Percentiles rank a stretch among this genome's conserved stretches.
Evolutionary conservation across 2,329 filamentous ascomycete species (phyloP).

Genomic region (Xylaria sp.): DNA sequence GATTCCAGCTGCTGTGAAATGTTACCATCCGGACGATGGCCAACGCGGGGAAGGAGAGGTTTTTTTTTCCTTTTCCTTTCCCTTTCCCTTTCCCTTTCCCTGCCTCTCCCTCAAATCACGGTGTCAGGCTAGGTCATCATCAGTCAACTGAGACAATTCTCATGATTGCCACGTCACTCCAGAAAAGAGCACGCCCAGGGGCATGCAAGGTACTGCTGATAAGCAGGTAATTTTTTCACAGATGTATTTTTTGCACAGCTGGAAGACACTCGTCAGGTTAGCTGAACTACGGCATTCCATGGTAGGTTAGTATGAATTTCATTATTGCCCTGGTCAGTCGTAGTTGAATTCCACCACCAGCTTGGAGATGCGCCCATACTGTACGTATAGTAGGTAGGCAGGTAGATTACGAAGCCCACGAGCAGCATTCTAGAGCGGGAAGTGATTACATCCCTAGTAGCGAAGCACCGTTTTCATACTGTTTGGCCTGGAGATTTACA

Average conservation of each 20-base stretch:
- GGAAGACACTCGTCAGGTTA: neutral
- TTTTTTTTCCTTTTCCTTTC: neutral
- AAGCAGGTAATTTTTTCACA: neutral
- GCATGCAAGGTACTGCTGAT: neutral
- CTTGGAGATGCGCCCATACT: neutral
- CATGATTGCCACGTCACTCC: conserved; percentile 16
- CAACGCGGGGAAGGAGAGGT: neutral
- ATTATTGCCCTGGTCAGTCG: too few species aligned
- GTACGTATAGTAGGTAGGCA: neutral
- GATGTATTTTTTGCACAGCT: neutral
- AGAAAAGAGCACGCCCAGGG: neutral
- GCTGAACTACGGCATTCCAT: neutral
- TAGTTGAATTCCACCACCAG: neutral
- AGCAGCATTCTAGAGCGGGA: neutral
- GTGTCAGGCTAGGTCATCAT: neutral
- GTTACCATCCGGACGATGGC: neutral
- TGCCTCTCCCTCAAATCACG: neutral
- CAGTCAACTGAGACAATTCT: neutral
- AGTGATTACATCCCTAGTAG: neutral
- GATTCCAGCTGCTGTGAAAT: conserved; percentile 3
- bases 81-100: neutral
- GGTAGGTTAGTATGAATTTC: too few species aligned
- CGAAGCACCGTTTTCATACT: neutral
- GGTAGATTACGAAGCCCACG: neutral
- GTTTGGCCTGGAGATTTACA: neutral